Base-by-base conservation (phyloP, 139 green algal species). In the Coccomyxa sp. region DNA sequence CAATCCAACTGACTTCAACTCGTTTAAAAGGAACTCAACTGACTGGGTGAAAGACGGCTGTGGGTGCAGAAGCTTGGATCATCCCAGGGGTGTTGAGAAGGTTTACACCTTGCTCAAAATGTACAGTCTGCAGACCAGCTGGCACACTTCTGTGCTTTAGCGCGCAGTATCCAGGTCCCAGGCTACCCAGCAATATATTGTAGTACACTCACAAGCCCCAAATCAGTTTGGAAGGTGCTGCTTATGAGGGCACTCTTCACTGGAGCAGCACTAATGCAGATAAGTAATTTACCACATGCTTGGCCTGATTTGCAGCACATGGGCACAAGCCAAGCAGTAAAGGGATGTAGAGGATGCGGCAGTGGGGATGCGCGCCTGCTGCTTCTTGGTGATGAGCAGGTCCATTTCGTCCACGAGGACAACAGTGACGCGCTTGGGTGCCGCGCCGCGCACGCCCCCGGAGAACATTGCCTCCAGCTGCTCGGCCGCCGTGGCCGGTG, bases 391-490 rank as follows among this genome's bases (percentile, higher is more conserved):
- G 79, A 99, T 91, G 51, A 99, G 92, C 78, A 97, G 89, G 89
- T 99, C 97, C 80, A 99, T 93, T 88, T 99, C 97, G 83, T 99
- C 97, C 30, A 99, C 88, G 31, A 99, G 85, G 51, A 99, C 30
- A 4, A 97, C 86, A 1, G 88, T 93, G 66, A 88, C 81, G 17
- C 80, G 74, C 38, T 79, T 32, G n/a, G 58, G 31, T 75, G 86
- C 86, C 79, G 85, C 82, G 27, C 76, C 82, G 45, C 83, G 30
- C 38, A 79, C 77, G 14, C 81, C 82, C 66, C 81, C 85, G 67
- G 83, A 30, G 79, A 98, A 97, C 31, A 87, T 81, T 58, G 89
- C 82, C 87, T 97, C 91, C 71, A 98, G 90, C n/a, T 82, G 81
- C 14, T 85, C 66, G 16, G 92, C 87, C n/a, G 93, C 93, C 27